These are phyloP conservation scores for Apiotrichum gamsii DNA, from an alignment of 1,284 basidiomycete genomes.

Conservation along the genomic window DNA sequence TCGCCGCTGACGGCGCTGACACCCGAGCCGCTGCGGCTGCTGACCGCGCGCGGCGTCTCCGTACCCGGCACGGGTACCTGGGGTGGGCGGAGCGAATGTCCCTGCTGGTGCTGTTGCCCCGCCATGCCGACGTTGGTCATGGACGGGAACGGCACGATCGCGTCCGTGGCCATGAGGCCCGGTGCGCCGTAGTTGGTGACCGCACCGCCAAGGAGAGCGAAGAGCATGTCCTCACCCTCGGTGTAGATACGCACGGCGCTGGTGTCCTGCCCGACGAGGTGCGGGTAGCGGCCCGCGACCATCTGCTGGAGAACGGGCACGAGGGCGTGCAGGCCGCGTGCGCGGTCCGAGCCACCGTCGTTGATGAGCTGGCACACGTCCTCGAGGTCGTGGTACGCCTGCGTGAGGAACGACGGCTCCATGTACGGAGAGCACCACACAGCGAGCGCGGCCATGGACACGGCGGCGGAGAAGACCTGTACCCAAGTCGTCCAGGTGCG, in stretches of 20 bases:
- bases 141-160: background rate
- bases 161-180: background rate
- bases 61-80: background rate
- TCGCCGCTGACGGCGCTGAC: no score
- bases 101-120: background rate
- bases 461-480: conserved; percentile 38
- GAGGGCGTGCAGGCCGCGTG: conserved; percentile 16
- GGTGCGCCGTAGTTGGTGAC: conserved; percentile 19
- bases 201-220: conserved; percentile 37
- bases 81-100: background rate
- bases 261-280: conserved; percentile 24
- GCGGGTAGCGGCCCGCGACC: conserved; percentile 34
- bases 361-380: conserved; percentile 33
- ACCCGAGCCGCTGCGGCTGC: no score
- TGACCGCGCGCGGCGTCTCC: no score
- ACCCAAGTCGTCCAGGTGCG: conserved; percentile 39
- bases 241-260: conserved; percentile 7
- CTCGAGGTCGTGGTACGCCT: conserved; percentile 32
- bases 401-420: conserved; percentile 25
- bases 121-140: no score
- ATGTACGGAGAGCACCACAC: conserved; percentile 39
- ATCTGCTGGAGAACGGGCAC: conserved; percentile 34
- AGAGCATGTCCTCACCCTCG: conserved; percentile 41
- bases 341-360: conserved; percentile 26
- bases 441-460: conserved; percentile 37